Percentiles rank a stretch among this genome's conserved stretches.
phyloP scores from a whole-genome alignment of 192 early-diverging fungal species.

The Mortierella antarctica region DNA sequence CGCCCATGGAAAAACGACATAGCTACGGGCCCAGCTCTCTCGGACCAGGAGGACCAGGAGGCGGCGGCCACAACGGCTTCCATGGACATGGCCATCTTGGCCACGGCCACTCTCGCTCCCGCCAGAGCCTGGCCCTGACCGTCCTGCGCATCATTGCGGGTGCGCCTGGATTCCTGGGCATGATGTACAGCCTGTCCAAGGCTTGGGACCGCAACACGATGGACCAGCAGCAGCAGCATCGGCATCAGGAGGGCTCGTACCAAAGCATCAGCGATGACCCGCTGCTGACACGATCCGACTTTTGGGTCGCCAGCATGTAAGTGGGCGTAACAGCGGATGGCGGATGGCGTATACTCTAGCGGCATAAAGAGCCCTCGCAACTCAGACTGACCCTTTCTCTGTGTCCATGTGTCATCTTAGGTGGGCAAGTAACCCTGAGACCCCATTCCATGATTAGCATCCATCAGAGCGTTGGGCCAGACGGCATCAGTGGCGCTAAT shows the following conservation, averaged over 20 bases:
- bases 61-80: constrained; percentile 1
- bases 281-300: constrained; percentile 33
- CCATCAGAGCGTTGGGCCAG: background rate
- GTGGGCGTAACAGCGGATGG: background rate
- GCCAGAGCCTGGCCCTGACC: constrained; percentile 35
- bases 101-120: constrained; percentile 20
- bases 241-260: background rate
- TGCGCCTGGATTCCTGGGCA: constrained; percentile 30
- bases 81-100: constrained; percentile 36
- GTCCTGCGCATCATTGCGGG: constrained; percentile 17
- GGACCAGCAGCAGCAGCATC: constrained; percentile 10
- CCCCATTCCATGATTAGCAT: background rate
- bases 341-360: background rate
- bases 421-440: constrained; percentile 33
- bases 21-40: constrained; percentile 29
- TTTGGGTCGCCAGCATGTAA: constrained; percentile 48
- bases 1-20: constrained; percentile 37
- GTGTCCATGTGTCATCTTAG: constrained; percentile 4
- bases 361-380: background rate
- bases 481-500: background rate
- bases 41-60: constrained; percentile 2
- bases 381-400: background rate
- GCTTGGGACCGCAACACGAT: constrained; percentile 6
- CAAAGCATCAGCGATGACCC: constrained; percentile 2
- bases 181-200: constrained; percentile 31